These are phyloP conservation scores for Dioscorea dumetorum DNA, from an alignment of 106 monocot species.

Conservation along the genomic window DNA sequence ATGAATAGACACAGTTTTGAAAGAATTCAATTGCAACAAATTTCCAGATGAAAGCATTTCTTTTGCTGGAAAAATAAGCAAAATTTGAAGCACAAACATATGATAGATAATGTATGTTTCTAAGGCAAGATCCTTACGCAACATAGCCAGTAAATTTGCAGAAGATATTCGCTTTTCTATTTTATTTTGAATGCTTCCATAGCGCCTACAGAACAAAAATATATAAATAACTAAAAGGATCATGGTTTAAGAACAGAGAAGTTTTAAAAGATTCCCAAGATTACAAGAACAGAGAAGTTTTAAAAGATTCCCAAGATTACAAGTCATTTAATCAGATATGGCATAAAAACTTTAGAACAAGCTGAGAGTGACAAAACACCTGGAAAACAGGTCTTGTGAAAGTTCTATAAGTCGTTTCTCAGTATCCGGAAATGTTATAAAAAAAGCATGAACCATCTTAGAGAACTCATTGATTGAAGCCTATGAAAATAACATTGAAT, in stretches of 20 bases:
- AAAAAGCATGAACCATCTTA: slow-evolving; percentile 76
- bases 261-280: background rate
- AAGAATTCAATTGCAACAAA: too few species aligned
- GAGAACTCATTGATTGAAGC: slow-evolving; percentile 73
- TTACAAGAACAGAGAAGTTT: background rate
- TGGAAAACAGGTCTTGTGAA: slow-evolving; percentile 71
- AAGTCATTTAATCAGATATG: background rate
- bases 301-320: background rate
- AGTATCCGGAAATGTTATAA: slow-evolving; percentile 95
- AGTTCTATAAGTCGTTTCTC: slow-evolving; percentile 76
- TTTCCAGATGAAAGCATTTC: too few species aligned
- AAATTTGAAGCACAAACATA: too few species aligned
- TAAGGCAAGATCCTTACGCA: slow-evolving; percentile 56
- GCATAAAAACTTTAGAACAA: background rate
- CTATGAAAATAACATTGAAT: slow-evolving; percentile 14
- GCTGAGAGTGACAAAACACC: slow-evolving; percentile 18
- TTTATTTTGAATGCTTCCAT: slow-evolving; percentile 37
- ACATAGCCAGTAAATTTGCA: slow-evolving; percentile 45
- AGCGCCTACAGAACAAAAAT: slow-evolving; percentile 52
- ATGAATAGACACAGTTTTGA: too few species aligned
- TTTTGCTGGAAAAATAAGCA: too few species aligned
- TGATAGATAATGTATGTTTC: background rate
- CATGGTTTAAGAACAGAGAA: background rate
- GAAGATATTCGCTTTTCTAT: slow-evolving; percentile 57
- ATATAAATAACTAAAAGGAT: slow-evolving; percentile 2